Conservation (phyloP, 306 rosid species). For the Macrotyloma uniflorum region DNA sequence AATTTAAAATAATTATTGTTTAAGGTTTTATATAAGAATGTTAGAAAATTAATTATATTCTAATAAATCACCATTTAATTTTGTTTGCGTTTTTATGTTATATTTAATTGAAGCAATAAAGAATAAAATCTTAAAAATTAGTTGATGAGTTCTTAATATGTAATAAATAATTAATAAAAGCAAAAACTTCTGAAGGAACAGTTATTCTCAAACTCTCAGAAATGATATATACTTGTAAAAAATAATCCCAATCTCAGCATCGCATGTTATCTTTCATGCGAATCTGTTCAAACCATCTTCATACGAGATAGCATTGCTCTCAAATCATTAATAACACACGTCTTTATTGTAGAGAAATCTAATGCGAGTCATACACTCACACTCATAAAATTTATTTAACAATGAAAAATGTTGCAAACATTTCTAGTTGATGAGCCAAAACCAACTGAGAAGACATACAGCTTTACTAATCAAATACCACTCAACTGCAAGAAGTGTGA, state of each 20-base stretch:
- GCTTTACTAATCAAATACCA: slow-evolving; percentile 12
- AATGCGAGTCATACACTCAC: not conserved
- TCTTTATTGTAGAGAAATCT: not conserved
- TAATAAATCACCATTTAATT: too few relatives aligned
- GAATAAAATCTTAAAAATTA: not conserved
- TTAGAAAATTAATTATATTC: too few relatives aligned
- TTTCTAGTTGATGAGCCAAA: not conserved
- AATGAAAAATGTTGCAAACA: not conserved
- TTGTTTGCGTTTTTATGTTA: not conserved
- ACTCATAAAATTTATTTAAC: not conserved
- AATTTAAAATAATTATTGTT: not conserved
- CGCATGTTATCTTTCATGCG: not conserved
- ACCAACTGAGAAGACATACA: slow-evolving; percentile 4
- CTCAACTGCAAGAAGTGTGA: slow-evolving; percentile 1
- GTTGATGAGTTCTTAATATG: not conserved
- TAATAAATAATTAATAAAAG: not conserved
- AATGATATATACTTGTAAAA: not conserved
- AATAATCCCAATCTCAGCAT: not conserved
- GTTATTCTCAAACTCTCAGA: not conserved
- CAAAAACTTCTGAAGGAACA: not conserved
- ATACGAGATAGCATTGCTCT: not conserved
- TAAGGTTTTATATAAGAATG: not conserved
- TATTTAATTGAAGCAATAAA: not conserved
- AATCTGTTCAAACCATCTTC: not conserved
- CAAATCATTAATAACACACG: not conserved